These are phyloP conservation scores for Apophysomyces variabilis DNA, from an alignment of 371 early-diverging fungal species.

Conservation along the genomic window DNA sequence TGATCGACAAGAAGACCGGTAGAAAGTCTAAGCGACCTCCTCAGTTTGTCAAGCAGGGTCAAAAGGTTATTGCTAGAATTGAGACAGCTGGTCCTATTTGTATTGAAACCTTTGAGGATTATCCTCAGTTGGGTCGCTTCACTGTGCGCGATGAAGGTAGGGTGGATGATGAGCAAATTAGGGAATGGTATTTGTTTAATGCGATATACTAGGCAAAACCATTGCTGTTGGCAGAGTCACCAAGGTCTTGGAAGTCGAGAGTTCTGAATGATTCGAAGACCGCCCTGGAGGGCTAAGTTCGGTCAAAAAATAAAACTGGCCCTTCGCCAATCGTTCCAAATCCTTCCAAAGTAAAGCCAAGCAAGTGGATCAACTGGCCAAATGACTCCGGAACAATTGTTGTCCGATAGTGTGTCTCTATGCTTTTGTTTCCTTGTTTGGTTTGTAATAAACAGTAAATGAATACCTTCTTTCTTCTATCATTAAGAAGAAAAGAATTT, in stretches of 20 bases:
- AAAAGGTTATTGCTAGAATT: constrained; percentile 83
- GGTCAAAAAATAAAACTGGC: neutral
- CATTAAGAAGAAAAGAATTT: no score
- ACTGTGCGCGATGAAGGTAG: constrained; percentile 94
- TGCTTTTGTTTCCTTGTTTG: neutral
- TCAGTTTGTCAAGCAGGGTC: constrained; percentile 91
- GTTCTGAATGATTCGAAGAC: constrained; percentile 27
- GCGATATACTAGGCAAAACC: constrained; percentile 67
- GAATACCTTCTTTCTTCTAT: no score
- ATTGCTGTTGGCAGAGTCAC: constrained; percentile 95
- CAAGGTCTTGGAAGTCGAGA: constrained; percentile 65
- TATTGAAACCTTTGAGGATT: constrained; percentile 88
- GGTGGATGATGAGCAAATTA: neutral
- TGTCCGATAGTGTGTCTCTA: constrained; percentile 9
- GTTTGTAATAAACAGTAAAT: neutral
- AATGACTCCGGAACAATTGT: neutral
- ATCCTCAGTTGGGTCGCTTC: constrained; percentile 94
- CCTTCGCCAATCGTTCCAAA: neutral
- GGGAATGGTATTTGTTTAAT: no score
- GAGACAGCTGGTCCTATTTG: constrained; percentile 78
- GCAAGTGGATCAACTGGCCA: constrained; percentile 5
- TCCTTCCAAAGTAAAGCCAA: neutral
- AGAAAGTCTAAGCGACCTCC: constrained; percentile 89
- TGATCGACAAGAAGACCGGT: constrained; percentile 87
- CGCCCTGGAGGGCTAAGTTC: neutral